Evolutionary conservation across 306 rosid species (phyloP), one percentile per base, ranked within the genome.

Genomic region (Cicer bijugum): DNA sequence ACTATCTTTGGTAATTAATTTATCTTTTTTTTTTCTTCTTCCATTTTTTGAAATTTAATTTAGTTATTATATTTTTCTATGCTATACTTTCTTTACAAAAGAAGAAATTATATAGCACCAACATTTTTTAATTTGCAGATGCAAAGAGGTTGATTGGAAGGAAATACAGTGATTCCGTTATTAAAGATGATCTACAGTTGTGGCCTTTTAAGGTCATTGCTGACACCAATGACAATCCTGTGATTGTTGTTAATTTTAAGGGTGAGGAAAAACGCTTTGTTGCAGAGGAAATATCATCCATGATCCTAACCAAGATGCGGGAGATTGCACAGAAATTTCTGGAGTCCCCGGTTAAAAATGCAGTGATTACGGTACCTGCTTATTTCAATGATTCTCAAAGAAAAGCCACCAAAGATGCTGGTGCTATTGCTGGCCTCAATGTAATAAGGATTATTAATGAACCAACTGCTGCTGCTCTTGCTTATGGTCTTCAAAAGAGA

Each of bases 61-160:
- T 52, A 52, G 58, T 52, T 15, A 16, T 52, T 52, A 16, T 16
- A 23, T 16, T 14, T 52, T 14, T 7, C 19, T 0, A 1, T 16
- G 15, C 11, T 52, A 52, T n/a, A 12, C 51, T 46, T 9, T 9
- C 51, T 3, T 46, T 11, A 10, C 33, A 12, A 46, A 9, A 46
- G 5, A 46, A 46, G 5, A 11, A 9, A 11, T 46, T 46, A 46
- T 11, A 46, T 4, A 12, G 4, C n/a, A 2, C 51, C 51, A 3
- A 12, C 4, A 46, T 11, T 11, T 12, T 46, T 46, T 8, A 9
- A n/a, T 56, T 56, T 56, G 62, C 38, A 56, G 62, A 56, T 56
- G 62, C 62, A 9, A 56, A 56, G 14, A 56, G 62, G 38, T 56
- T 56, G 5, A 56, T 56, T 17, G 62, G 62, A 56, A 56, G 62